A percentile compares a stretch with the other conserved stretches of the same genome.
phyloP scores from a whole-genome alignment of 306 rosid genomes.

The Nissolia schottii region DNA sequence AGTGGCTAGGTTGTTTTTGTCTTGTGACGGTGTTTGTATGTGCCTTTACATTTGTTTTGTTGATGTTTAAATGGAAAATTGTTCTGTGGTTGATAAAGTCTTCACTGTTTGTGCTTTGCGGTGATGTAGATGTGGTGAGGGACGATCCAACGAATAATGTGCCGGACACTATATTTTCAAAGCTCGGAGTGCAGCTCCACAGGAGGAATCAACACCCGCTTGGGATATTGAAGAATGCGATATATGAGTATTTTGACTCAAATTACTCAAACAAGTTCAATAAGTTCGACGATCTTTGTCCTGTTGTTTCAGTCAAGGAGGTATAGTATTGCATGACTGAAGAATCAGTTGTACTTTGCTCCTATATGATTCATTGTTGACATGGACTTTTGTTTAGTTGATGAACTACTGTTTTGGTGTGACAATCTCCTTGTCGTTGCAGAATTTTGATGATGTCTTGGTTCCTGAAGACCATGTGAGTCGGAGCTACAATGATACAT shows the following conservation, averaged over 20 bases:
- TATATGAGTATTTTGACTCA: constrained; percentile 70
- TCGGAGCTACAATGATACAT: constrained; percentile 92
- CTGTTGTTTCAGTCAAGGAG: constrained; percentile 80
- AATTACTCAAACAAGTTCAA: constrained; percentile 71
- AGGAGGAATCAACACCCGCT: constrained; percentile 85
- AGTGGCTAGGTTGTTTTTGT: background rate
- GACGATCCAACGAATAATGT: constrained; percentile 95
- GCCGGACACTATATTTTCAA: constrained; percentile 76
- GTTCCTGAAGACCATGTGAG: constrained; percentile 96
- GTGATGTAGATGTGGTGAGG: constrained; percentile 71
- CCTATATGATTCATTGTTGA: background rate
- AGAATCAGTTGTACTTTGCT: background rate
- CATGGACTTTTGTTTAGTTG: background rate
- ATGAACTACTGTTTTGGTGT: background rate
- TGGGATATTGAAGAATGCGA: constrained; percentile 86
- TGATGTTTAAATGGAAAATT: background rate
- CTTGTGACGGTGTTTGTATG: background rate
- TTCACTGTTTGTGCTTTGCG: constrained; percentile 4
- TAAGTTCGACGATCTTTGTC: constrained; percentile 79
- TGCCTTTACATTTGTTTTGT: background rate
- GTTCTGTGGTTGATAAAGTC: background rate
- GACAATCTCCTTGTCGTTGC: constrained; percentile 32
- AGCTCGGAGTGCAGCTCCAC: constrained; percentile 93
- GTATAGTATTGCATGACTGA: constrained; percentile 26
- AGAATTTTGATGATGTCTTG: constrained; percentile 98